phyloP scores from a whole-genome alignment of 1,284 basidiomycete genomes.

The Fomitopsis palustris region DNA sequence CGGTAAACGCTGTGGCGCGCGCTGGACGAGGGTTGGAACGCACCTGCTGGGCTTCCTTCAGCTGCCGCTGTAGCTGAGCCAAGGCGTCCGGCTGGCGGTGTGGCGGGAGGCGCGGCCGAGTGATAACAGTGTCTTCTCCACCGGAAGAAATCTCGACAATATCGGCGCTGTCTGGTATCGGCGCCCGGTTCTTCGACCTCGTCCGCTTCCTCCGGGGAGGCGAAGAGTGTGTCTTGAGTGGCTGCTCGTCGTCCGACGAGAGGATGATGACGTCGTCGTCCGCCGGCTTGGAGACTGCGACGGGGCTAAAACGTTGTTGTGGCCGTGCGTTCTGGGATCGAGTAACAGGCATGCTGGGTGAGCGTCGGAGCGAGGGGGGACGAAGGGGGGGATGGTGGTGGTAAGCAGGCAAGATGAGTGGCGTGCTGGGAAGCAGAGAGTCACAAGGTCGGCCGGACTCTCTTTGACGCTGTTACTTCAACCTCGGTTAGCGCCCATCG shows the following conservation, averaged over 20 bases:
- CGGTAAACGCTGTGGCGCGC: not conserved
- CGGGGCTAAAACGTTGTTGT: not conserved
- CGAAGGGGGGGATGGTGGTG: not conserved
- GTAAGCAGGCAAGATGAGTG: not conserved
- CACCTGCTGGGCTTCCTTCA: constrained; percentile 21
- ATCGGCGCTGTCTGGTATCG: constrained; percentile 27
- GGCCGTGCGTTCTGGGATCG: not conserved
- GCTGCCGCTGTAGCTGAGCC: constrained; percentile 7
- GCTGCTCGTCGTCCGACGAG: constrained; percentile 50
- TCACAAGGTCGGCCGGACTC: not conserved
- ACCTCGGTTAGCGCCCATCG: not conserved
- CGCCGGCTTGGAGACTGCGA: not conserved
- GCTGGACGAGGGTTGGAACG: constrained; percentile 1
- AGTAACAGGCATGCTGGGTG: not conserved
- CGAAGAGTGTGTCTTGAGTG: constrained; percentile 9
- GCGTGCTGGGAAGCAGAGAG: not conserved
- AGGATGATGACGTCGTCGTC: constrained; percentile 48
- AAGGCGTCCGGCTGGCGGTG: not conserved
- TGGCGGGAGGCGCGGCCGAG: constrained; percentile 2
- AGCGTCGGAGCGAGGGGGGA: too few relatives aligned
- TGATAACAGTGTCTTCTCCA: constrained; percentile 27
- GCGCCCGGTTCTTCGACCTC: constrained; percentile 18
- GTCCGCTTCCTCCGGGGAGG: not conserved
- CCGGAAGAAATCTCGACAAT: constrained; percentile 27
- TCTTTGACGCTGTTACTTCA: not conserved